Percentiles rank a stretch among this genome's conserved stretches.
These are phyloP conservation scores for Trichoderma asperelloides DNA, from an alignment of 495 filamentous ascomycete species.

Conservation along the genomic window DNA sequence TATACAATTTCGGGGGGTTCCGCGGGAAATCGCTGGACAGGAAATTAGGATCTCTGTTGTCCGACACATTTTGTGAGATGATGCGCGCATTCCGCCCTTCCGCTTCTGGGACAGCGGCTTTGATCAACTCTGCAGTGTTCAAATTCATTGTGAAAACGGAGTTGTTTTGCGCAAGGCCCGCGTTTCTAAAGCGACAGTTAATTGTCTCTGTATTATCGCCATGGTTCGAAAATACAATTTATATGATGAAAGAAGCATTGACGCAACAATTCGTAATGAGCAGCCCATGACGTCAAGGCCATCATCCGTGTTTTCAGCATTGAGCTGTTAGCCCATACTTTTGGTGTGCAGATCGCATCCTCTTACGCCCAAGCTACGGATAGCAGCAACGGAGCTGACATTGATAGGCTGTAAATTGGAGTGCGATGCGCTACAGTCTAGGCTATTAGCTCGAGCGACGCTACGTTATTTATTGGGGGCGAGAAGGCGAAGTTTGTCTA, in stretches of 20 bases:
- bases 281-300: not conserved
- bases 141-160: slow-evolving; percentile 21
- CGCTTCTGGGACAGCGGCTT: slow-evolving; percentile 22
- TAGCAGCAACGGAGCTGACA: not conserved
- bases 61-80: slow-evolving; percentile 21
- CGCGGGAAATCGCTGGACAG: slow-evolving; percentile 27
- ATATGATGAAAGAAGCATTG: not conserved
- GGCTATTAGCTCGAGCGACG: not conserved
- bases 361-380: not conserved
- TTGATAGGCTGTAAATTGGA: not conserved
- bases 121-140: slow-evolving; percentile 23
- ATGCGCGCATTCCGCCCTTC: slow-evolving; percentile 24
- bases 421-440: not conserved
- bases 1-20: slow-evolving; percentile 47
- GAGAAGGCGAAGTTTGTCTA: no score
- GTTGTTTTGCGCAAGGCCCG: no score
- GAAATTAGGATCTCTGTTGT: slow-evolving; percentile 29
- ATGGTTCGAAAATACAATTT: no score
- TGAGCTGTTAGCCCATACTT: not conserved
- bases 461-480: not conserved
- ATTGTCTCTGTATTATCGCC: no score
- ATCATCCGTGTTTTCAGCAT: not conserved
- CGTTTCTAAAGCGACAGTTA: no score
- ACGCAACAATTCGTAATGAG: not conserved
- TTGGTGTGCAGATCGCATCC: not conserved